A percentile compares a stretch with the other conserved stretches of the same genome.
Conservation (phyloP, 2,329 filamentous ascomycete genomes). For the Rutstroemia sp. region DNA sequence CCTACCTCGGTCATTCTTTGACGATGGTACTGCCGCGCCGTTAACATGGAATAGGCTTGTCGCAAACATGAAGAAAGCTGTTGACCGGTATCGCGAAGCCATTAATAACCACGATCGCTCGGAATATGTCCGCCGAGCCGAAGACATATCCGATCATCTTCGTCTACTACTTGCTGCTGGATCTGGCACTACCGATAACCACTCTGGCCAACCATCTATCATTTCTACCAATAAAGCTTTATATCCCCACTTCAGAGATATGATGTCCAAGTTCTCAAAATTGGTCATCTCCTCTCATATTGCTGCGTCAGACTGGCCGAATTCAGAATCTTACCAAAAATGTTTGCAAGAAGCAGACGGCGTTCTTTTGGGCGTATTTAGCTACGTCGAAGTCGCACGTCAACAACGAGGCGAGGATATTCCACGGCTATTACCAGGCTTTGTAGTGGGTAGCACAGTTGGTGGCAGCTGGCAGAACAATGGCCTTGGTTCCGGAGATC, state of each 20-base stretch:
- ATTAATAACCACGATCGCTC: slow-evolving; percentile 76
- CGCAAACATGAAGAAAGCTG: slow-evolving; percentile 84
- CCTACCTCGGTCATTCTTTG: slow-evolving; percentile 79
- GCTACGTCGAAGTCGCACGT: slow-evolving; percentile 90
- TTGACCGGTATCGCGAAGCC: slow-evolving; percentile 86
- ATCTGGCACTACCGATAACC: slow-evolving; percentile 95
- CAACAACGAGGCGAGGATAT: slow-evolving; percentile 92
- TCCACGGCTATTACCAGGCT: slow-evolving; percentile 85
- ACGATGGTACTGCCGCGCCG: slow-evolving; percentile 72
- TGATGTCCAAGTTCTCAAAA: slow-evolving; percentile 99
- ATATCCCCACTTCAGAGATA: slow-evolving; percentile 95
- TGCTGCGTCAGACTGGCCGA: slow-evolving; percentile 90
- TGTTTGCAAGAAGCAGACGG: slow-evolving; percentile 97
- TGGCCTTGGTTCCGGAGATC: slow-evolving; percentile 56
- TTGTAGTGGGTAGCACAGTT: slow-evolving; percentile 74
- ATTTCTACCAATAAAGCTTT: slow-evolving; percentile 97
- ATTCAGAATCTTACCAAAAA: slow-evolving; percentile 88
- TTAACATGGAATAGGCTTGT: slow-evolving; percentile 87
- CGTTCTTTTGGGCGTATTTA: slow-evolving; percentile 86
- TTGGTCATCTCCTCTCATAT: slow-evolving; percentile 97
- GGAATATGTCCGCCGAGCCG: slow-evolving; percentile 89
- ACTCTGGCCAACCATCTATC: slow-evolving; percentile 97
- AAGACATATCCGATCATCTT: slow-evolving; percentile 96
- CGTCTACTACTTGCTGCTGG: slow-evolving; percentile 89
- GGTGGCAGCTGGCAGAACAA: slow-evolving; percentile 87